These are phyloP conservation scores for Albugo laibachii DNA, from an alignment of 352 stramenopile genomes.

Conservation along the genomic window DNA sequence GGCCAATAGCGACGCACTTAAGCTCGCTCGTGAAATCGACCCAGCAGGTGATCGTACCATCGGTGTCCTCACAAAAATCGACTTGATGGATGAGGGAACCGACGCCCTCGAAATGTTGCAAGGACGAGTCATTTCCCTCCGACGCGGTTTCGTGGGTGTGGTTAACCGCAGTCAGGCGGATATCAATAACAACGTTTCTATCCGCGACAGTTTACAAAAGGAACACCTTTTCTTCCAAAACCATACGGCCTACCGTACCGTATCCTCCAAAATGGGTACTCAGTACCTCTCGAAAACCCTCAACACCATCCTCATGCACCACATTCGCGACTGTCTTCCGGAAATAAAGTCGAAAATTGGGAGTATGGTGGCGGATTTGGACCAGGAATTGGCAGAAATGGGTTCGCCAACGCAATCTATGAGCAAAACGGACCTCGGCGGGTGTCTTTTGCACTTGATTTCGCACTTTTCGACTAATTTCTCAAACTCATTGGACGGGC, in stretches of 20 bases:
- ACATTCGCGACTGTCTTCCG: constrained; percentile 96
- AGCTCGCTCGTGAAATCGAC: constrained; percentile 90
- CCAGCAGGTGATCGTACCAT: constrained; percentile 91
- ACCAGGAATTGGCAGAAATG: constrained; percentile 90
- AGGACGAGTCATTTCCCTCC: constrained; percentile 93
- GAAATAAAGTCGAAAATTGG: constrained; percentile 97
- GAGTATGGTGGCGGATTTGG: constrained; percentile 89
- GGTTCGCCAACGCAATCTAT: constrained; percentile 80
- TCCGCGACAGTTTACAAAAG: constrained; percentile 88
- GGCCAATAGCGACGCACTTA: constrained; percentile 96
- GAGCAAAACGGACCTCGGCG: constrained; percentile 80
- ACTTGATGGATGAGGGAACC: constrained; percentile 99
- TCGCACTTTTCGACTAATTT: constrained; percentile 84
- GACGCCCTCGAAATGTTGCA: constrained; percentile 94
- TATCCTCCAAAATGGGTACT: constrained; percentile 91
- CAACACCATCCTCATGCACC: constrained; percentile 98
- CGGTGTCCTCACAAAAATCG: constrained; percentile 98
- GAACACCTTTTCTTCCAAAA: constrained; percentile 95
- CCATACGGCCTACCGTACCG: constrained; percentile 87
- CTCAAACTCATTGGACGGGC: constrained; percentile 78
- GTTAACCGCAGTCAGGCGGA: constrained; percentile 98
- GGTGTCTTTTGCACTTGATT: constrained; percentile 88
- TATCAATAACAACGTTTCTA: constrained; percentile 92
- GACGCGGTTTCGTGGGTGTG: constrained; percentile 95
- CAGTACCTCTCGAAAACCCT: constrained; percentile 91